phyloP scores from a whole-genome alignment of 2,329 filamentous ascomycete species.

The Grosmannia clavigera region DNA sequence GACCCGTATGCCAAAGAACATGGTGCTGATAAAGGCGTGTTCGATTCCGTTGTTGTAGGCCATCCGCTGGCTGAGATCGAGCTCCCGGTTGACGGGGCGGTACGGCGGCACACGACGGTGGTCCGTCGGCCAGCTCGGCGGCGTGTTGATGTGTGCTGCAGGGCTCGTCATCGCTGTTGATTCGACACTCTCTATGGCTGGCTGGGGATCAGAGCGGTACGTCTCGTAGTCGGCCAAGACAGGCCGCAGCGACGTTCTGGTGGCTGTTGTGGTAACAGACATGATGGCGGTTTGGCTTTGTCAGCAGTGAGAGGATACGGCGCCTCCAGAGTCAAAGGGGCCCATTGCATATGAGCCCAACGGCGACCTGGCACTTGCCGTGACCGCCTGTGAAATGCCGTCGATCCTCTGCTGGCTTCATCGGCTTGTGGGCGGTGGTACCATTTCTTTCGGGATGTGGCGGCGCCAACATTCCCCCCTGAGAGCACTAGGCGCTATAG shows the following conservation, averaged over 20 bases:
- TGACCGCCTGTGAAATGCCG: too few species aligned
- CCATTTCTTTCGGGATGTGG: background rate
- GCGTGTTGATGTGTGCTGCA: conserved; percentile 8
- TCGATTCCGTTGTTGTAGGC: conserved; percentile 12
- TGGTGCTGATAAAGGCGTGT: conserved; percentile 13
- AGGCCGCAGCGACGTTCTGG: background rate
- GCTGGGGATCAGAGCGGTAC: background rate
- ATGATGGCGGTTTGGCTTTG: conserved; percentile 7
- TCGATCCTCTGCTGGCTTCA: background rate
- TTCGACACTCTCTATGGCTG: background rate
- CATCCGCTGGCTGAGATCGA: conserved; percentile 11
- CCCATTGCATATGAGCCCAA: too few species aligned
- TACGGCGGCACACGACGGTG: conserved; percentile 15
- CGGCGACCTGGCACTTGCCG: too few species aligned
- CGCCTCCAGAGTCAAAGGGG: too few species aligned
- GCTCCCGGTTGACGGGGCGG: conserved; percentile 12
- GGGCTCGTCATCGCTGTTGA: conserved; percentile 5
- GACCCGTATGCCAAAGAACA: conserved; percentile 15
- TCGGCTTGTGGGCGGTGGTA: background rate
- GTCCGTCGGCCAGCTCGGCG: conserved; percentile 12
- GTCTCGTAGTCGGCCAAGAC: conserved; percentile 19
- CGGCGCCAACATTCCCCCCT: background rate
- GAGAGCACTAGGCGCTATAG: background rate
- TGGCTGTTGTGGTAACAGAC: background rate
- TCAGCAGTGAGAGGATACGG: too few species aligned